Percentiles rank a stretch among this genome's conserved stretches.
These are phyloP conservation scores for Viola pubescens DNA, from an alignment of 441 rosid species.

Conservation along the genomic window DNA sequence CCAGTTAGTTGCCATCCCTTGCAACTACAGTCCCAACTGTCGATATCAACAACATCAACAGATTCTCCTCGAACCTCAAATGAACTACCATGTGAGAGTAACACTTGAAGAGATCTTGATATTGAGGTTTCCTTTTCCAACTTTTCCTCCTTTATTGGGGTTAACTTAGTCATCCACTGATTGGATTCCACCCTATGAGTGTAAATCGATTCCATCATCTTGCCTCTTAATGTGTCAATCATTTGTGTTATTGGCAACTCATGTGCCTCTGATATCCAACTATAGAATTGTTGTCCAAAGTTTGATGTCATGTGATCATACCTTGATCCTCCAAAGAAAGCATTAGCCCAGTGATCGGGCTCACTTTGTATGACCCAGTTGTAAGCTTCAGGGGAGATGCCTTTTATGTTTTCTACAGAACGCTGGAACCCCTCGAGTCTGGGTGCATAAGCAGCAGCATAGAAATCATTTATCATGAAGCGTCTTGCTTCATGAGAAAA, in stretches of 20 bases:
- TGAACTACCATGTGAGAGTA: constrained; percentile 24
- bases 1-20: constrained; percentile 34
- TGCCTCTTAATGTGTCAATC: constrained; percentile 20
- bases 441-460: constrained; percentile 24
- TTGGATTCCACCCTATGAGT: constrained; percentile 19
- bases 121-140: constrained; percentile 18
- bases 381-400: constrained; percentile 33
- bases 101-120: constrained; percentile 24
- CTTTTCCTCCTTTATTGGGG: constrained; percentile 20
- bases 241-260: constrained; percentile 24
- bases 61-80: constrained; percentile 39
- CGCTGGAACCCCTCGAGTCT: constrained; percentile 21
- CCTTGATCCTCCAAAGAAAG: constrained; percentile 33
- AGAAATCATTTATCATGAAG: constrained; percentile 25
- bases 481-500: constrained; percentile 27
- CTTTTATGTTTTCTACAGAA: constrained; percentile 28
- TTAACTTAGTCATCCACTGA: constrained; percentile 22
- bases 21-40: constrained; percentile 36
- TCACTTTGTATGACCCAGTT: constrained; percentile 36
- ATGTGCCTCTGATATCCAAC: constrained; percentile 25
- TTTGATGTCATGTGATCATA: constrained; percentile 30
- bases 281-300: constrained; percentile 29
- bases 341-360: constrained; percentile 41
- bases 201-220: constrained; percentile 22
- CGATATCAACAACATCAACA: constrained; percentile 24